These are phyloP conservation scores for Apiospora hydei DNA, from an alignment of 2,329 filamentous ascomycete species.

Conservation along the genomic window DNA sequence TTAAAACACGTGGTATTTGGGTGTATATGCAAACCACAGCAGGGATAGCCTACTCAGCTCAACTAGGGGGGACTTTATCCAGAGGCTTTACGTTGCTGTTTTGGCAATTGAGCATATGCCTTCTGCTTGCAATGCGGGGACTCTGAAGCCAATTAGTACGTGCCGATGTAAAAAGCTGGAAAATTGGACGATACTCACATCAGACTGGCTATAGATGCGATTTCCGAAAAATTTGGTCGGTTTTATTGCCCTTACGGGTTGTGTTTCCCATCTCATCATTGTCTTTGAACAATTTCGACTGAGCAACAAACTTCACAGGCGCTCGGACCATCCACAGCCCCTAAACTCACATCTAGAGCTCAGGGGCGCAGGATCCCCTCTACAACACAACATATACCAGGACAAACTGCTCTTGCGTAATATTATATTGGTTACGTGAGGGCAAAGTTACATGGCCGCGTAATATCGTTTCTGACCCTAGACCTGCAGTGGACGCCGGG, in stretches of 20 bases:
- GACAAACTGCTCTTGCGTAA: not conserved
- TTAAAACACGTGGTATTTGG: not conserved
- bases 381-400: not conserved
- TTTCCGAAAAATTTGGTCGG: not conserved
- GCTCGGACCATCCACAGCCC: not conserved
- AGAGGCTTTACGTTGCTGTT: not conserved
- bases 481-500: not conserved
- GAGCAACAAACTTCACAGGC: slow-evolving; percentile 26
- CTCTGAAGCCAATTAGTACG: not conserved
- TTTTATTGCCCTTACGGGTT: not conserved
- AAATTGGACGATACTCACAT: not conserved
- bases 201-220: not conserved
- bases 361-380: not conserved
- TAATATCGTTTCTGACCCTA: not conserved
- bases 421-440: not conserved
- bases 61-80: not conserved
- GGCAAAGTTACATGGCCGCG: no score
- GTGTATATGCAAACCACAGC: not conserved
- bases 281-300: not conserved
- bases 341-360: not conserved
- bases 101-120: not conserved
- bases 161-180: not conserved
- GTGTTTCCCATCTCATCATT: not conserved
- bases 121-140: not conserved
- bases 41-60: not conserved